Percentiles rank a stretch among this genome's conserved stretches.
These are phyloP conservation scores for Viola odorata DNA, from an alignment of 345 rosid genomes.

Conservation along the genomic window DNA sequence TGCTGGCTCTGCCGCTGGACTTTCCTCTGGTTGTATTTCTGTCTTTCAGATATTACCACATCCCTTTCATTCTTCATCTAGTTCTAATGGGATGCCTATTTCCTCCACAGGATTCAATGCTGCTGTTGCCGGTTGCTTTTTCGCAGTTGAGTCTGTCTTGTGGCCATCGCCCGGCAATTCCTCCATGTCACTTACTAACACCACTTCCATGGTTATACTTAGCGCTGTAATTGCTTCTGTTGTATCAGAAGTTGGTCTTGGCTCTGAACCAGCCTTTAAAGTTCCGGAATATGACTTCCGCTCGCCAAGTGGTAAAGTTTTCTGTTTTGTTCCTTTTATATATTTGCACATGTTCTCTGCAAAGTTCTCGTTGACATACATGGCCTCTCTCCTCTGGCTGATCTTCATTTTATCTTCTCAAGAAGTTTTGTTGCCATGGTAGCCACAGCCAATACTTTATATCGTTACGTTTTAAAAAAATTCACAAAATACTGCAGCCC, in stretches of 20 bases:
- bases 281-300: slow-evolving; percentile 91
- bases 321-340: neutral
- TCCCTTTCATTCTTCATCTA: neutral
- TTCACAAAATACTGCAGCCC: too few relatives aligned
- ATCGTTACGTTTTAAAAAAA: too few relatives aligned
- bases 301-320: slow-evolving; percentile 64
- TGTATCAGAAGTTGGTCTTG: slow-evolving; percentile 80
- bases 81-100: neutral
- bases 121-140: slow-evolving; percentile 95
- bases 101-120: slow-evolving; percentile 69
- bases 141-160: slow-evolving; percentile 85
- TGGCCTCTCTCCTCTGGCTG: too few relatives aligned
- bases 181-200: slow-evolving; percentile 57
- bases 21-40: slow-evolving; percentile 62
- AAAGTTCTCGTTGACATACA: too few relatives aligned
- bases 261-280: slow-evolving; percentile 83
- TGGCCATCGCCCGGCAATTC: slow-evolving; percentile 73
- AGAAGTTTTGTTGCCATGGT: too few relatives aligned
- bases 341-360: too few relatives aligned
- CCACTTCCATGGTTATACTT: slow-evolving; percentile 87
- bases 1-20: slow-evolving; percentile 90
- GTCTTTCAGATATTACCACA: too few relatives aligned
- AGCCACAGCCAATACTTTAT: too few relatives aligned
- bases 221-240: slow-evolving; percentile 86
- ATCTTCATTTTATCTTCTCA: too few relatives aligned